A percentile compares a stretch with the other conserved stretches of the same genome.
Evolutionary conservation across 106 monocot genomes (phyloP).

Genomic region (Amphibolis antarctica): DNA sequence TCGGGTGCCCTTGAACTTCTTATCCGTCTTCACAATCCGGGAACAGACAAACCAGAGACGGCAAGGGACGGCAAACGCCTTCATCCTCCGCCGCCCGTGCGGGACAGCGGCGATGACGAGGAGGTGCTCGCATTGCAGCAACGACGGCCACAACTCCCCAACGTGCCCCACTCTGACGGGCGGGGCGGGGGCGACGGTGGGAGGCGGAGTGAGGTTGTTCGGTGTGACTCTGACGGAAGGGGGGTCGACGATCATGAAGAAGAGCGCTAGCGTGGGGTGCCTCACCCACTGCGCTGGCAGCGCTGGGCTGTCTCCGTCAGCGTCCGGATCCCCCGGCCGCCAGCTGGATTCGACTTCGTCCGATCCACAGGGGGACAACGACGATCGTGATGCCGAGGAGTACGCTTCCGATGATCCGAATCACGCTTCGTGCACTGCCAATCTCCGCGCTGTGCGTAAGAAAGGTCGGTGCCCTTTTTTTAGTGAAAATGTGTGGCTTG

Average conservation of each 20-base stretch:
- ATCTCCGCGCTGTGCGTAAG: constrained; percentile 43
- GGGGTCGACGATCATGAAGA: constrained; percentile 37
- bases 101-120: constrained; percentile 31
- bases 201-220: constrained; percentile 42
- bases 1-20: no score
- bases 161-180: constrained; percentile 25
- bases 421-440: constrained; percentile 54
- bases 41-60: no score
- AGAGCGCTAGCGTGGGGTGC: constrained; percentile 80
- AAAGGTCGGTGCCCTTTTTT: constrained; percentile 32
- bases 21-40: no score
- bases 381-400: constrained; percentile 15
- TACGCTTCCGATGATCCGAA: constrained; percentile 57
- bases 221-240: constrained; percentile 49
- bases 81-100: not conserved
- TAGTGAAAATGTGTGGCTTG: no score
- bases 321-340: constrained; percentile 3
- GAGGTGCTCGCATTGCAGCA: constrained; percentile 67
- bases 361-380: constrained; percentile 17
- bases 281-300: constrained; percentile 29
- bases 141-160: constrained; percentile 23
- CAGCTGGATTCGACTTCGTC: not conserved
- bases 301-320: constrained; percentile 3
- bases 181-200: constrained; percentile 4
- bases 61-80: no score